phyloP scores from a whole-genome alignment of 257 asterid genomes.

The Henckelia pumila region DNA sequence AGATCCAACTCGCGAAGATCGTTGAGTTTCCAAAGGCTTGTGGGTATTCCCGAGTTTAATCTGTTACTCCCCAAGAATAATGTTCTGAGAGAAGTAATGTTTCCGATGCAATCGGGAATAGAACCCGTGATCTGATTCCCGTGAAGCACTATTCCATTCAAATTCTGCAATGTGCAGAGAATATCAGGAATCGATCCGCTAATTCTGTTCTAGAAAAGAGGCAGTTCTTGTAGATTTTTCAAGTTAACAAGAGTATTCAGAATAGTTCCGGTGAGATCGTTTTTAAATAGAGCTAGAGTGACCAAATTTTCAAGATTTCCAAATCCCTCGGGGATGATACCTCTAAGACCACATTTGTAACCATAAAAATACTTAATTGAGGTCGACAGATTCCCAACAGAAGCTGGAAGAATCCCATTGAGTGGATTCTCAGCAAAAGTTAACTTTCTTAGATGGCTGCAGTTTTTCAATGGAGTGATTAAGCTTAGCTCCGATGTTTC shows the following conservation, averaged over 20 bases:
- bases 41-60: constrained; percentile 18
- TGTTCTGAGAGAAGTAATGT: not conserved
- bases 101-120: constrained; percentile 26
- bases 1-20: constrained; percentile 19
- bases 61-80: constrained; percentile 14
- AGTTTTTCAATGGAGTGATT: too few relatives aligned
- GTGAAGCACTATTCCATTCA: not conserved
- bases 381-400: too few relatives aligned
- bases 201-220: not conserved
- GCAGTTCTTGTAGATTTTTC: constrained; percentile 10
- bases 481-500: too few relatives aligned
- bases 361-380: too few relatives aligned
- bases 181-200: constrained; percentile 14
- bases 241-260: constrained; percentile 8
- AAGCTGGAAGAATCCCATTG: too few relatives aligned
- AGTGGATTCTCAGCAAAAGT: too few relatives aligned
- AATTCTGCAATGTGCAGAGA: not conserved
- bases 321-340: too few relatives aligned
- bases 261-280: constrained; percentile 19
- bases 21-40: constrained; percentile 17
- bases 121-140: constrained; percentile 20
- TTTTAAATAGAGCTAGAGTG: too few relatives aligned
- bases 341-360: too few relatives aligned
- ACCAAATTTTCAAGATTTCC: too few relatives aligned
- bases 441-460: too few relatives aligned